Evolutionary conservation across 1,284 basidiomycete genomes (phyloP).

Genomic region (Quambalaria eucalypti): DNA sequence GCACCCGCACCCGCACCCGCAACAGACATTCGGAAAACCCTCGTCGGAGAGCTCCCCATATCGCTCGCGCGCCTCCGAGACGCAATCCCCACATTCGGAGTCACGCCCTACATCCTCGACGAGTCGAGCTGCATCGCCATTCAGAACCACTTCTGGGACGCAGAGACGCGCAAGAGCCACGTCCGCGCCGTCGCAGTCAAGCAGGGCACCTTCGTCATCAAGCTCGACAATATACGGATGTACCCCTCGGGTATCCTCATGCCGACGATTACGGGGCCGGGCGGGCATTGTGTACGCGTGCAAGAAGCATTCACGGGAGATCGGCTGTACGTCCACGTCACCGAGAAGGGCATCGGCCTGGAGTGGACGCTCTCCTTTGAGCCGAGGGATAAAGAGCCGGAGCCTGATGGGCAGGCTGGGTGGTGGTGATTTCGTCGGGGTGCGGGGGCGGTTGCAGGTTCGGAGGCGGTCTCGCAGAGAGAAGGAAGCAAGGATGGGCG

Average conservation of each 20-base stretch:
- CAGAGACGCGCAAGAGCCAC: conserved; percentile 19
- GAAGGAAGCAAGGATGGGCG: no score
- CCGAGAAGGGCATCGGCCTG: not conserved
- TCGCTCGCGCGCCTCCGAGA: conserved; percentile 16
- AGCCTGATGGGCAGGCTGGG: not conserved
- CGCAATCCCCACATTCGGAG: conserved; percentile 23
- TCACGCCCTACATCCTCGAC: conserved; percentile 27
- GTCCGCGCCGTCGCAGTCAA: conserved; percentile 17
- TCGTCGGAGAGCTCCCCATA: conserved; percentile 21
- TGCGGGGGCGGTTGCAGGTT: no score
- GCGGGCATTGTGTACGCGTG: conserved; percentile 2
- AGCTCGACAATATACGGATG: conserved; percentile 29
- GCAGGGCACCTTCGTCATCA: conserved; percentile 20
- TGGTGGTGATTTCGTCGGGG: no score
- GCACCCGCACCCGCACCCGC: no score
- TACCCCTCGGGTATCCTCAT: conserved; percentile 7
- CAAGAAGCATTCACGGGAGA: conserved; percentile 3
- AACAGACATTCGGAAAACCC: conserved; percentile 15
- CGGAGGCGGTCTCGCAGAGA: no score
- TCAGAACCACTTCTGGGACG: conserved; percentile 17
- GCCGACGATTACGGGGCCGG: conserved; percentile 1
- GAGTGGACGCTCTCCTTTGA: not conserved
- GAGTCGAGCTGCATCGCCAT: conserved; percentile 15
- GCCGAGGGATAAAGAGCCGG: not conserved
- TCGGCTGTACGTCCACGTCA: not conserved